Percentiles rank a stretch among this genome's conserved stretches.
phyloP scores from a whole-genome alignment of 164 flowering plant genomes.

The Vitis cinerea region DNA sequence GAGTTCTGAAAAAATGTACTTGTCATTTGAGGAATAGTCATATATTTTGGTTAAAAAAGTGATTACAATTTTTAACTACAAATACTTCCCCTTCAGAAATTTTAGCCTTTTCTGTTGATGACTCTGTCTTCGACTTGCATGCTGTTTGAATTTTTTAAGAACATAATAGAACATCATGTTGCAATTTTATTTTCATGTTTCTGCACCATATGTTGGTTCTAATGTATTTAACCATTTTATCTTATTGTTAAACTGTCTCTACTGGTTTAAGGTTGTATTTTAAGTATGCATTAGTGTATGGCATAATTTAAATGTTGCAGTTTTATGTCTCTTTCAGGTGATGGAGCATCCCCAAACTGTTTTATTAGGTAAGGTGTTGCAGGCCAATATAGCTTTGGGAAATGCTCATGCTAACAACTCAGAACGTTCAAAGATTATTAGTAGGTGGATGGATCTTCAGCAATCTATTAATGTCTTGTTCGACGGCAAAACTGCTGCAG shows the following conservation, averaged over 20 bases:
- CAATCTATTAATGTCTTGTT: slow-evolving; percentile 58
- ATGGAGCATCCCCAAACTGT: slow-evolving; percentile 86
- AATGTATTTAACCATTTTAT: background rate
- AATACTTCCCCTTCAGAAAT: no score
- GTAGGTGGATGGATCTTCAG: slow-evolving; percentile 78
- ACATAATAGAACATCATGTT: no score
- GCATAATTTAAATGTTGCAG: background rate
- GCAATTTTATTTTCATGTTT: no score
- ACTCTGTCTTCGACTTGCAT: no score
- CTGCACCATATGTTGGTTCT: no score
- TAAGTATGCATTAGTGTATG: background rate
- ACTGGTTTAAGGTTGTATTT: background rate
- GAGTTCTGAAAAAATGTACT: background rate
- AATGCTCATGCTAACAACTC: slow-evolving; percentile 44
- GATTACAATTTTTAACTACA: background rate
- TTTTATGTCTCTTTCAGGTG: slow-evolving; percentile 39
- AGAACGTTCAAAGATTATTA: slow-evolving; percentile 32
- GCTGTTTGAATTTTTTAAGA: no score
- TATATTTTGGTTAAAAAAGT: background rate
- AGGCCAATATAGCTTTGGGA: slow-evolving; percentile 49
- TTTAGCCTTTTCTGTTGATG: no score
- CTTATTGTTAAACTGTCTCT: background rate
- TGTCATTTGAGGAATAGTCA: background rate
- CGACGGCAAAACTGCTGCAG: slow-evolving; percentile 61
- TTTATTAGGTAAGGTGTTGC: slow-evolving; percentile 54